Conservation (phyloP, 176 grass and related monocot genomes). For the Poa pratensis region DNA sequence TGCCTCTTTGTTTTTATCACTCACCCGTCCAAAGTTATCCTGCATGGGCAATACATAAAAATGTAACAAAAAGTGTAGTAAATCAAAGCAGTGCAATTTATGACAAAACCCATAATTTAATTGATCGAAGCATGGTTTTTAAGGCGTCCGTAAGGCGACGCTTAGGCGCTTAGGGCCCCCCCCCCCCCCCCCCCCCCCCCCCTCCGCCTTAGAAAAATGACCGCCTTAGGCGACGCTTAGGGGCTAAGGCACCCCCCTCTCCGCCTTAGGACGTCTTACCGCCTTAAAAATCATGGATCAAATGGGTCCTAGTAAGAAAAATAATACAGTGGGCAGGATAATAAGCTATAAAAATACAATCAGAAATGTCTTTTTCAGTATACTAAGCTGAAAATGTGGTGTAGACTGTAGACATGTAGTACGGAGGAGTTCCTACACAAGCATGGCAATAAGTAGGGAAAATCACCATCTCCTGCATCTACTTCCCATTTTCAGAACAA, state of each 20-base stretch:
- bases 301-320: background rate
- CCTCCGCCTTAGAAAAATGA: too few species aligned
- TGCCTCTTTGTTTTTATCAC: conserved; percentile 91
- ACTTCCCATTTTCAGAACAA: background rate
- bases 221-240: too few species aligned
- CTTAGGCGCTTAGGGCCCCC: too few species aligned
- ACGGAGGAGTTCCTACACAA: background rate
- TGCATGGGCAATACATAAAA: conserved; percentile 43
- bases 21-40: conserved; percentile 76
- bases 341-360: conserved; percentile 1
- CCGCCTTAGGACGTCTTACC: too few species aligned
- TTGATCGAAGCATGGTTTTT: background rate
- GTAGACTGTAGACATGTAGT: background rate
- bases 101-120: conserved; percentile 22
- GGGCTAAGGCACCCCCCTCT: too few species aligned
- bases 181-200: too few species aligned
- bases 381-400: background rate
- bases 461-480: background rate
- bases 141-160: too few species aligned
- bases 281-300: too few species aligned
- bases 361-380: background rate
- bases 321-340: conserved; percentile 7
- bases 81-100: background rate
- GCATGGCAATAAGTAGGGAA: conserved; percentile 9
- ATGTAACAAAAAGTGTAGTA: conserved; percentile 30